Conservation (phyloP, 179 eudicot species). For the Carnegiea gigantea region DNA sequence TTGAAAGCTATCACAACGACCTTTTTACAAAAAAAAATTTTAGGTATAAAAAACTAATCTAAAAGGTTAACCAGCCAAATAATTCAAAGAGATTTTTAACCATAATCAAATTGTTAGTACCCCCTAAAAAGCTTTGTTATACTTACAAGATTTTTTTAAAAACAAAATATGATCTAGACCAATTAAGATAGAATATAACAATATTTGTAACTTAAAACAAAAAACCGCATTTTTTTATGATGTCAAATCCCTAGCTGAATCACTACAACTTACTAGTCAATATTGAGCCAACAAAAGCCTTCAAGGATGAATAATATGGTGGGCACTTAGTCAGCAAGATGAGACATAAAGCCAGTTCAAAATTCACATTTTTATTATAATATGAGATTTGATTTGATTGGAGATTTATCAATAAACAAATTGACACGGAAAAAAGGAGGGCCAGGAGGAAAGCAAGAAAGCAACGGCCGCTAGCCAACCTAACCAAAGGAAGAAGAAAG, state of each 20-base stretch:
- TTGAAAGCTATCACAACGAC: too few relatives aligned
- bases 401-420: neutral
- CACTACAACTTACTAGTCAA: neutral
- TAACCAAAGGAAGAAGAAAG: conserved; percentile 1
- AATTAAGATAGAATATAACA: too few relatives aligned
- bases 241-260: neutral
- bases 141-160: too few relatives aligned
- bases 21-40: too few relatives aligned
- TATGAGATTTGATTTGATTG: neutral
- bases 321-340: conserved; percentile 7
- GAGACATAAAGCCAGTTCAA: conserved; percentile 10
- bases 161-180: too few relatives aligned
- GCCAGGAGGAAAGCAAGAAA: conserved; percentile 13
- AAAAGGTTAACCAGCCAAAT: too few relatives aligned
- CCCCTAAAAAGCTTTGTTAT: too few relatives aligned
- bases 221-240: neutral
- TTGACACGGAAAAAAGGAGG: neutral
- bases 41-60: too few relatives aligned
- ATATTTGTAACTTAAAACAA: too few relatives aligned
- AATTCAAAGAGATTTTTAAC: too few relatives aligned
- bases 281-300: conserved; percentile 5
- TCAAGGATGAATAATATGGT: conserved; percentile 1
- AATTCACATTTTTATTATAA: neutral
- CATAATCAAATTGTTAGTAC: too few relatives aligned
- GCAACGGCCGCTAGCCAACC: conserved; percentile 14